Percentiles rank a stretch among this genome's conserved stretches.
Conservation (phyloP, 2,329 filamentous ascomycete species). For the Cladosporium phlei region DNA sequence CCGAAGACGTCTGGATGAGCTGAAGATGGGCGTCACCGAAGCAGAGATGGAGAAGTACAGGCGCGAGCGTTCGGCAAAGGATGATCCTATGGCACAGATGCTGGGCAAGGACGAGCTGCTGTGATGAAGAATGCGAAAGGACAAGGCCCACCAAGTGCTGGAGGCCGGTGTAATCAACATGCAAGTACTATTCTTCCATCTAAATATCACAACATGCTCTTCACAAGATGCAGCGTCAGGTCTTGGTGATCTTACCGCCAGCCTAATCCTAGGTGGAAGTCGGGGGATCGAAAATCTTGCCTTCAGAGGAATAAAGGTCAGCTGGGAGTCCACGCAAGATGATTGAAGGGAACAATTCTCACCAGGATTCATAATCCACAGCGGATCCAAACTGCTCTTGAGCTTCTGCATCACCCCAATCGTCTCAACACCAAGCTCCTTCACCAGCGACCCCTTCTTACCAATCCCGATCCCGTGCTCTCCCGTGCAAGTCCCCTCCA, state of each 20-base stretch:
- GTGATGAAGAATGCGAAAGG: not conserved
- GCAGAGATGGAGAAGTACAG: slow-evolving; percentile 84
- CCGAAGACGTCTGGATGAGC: slow-evolving; percentile 73
- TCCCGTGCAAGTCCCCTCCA: slow-evolving; percentile 90
- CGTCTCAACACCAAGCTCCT: slow-evolving; percentile 75
- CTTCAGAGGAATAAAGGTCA: not conserved
- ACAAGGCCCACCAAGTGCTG: slow-evolving; percentile 11
- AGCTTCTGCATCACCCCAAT: slow-evolving; percentile 79
- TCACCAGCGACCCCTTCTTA: slow-evolving; percentile 74
- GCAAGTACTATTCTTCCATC: no score
- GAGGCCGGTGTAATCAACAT: slow-evolving; percentile 4
- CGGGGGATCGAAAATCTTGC: slow-evolving; percentile 8
- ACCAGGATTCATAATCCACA: slow-evolving; percentile 86
- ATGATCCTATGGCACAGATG: slow-evolving; percentile 84
- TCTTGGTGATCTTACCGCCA: no score
- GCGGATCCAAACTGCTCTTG: slow-evolving; percentile 76
- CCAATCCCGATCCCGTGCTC: slow-evolving; percentile 83
- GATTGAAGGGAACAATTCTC: slow-evolving; percentile 50
- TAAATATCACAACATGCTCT: no score
- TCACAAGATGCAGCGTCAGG: no score
- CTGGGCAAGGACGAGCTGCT: slow-evolving; percentile 68
- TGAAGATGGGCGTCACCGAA: slow-evolving; percentile 72
- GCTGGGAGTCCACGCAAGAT: not conserved
- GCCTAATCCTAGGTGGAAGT: not conserved
- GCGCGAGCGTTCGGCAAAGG: slow-evolving; percentile 64